phyloP scores from a whole-genome alignment of 2,329 filamentous ascomycete species.

The Microdochium paspali region DNA sequence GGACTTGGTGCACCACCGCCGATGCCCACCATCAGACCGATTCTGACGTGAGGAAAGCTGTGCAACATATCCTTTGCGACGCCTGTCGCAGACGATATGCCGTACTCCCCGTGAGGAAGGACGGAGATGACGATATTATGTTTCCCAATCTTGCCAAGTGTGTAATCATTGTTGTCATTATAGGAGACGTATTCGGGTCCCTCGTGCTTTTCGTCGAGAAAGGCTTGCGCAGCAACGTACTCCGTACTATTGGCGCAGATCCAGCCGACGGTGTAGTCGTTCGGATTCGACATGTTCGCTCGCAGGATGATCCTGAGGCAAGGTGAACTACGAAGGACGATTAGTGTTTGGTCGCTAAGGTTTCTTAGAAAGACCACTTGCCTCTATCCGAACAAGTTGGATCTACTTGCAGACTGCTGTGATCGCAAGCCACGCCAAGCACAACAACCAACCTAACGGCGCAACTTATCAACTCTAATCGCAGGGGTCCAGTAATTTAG shows the following conservation, averaged over 20 bases:
- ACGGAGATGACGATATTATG: conserved; percentile 25
- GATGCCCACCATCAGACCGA: conserved; percentile 22
- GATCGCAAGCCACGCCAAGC: not conserved
- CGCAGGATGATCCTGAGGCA: not conserved
- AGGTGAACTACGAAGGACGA: not conserved
- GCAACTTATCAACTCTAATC: not conserved
- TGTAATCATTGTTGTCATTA: conserved; percentile 19
- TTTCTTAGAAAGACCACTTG: not conserved
- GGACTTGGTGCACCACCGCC: conserved; percentile 19
- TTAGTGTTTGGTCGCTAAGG: not conserved
- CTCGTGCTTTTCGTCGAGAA: conserved; percentile 28
- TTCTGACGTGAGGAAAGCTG: conserved; percentile 16
- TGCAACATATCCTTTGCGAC: conserved; percentile 14
- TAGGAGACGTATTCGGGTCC: conserved; percentile 10
- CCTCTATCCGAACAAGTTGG: not conserved
- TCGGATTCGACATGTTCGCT: not conserved
- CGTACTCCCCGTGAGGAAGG: conserved; percentile 15
- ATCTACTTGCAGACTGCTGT: not conserved
- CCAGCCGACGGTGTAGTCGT: conserved; percentile 30
- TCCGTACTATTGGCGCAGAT: conserved; percentile 29
- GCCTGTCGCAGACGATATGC: conserved; percentile 12
- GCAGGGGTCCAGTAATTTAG: not conserved
- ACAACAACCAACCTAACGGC: not conserved
- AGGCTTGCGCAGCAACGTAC: conserved; percentile 23
- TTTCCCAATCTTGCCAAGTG: conserved; percentile 17